Conservation (phyloP, 805 yeast species). For the Cyberlindnera lachancei region DNA sequence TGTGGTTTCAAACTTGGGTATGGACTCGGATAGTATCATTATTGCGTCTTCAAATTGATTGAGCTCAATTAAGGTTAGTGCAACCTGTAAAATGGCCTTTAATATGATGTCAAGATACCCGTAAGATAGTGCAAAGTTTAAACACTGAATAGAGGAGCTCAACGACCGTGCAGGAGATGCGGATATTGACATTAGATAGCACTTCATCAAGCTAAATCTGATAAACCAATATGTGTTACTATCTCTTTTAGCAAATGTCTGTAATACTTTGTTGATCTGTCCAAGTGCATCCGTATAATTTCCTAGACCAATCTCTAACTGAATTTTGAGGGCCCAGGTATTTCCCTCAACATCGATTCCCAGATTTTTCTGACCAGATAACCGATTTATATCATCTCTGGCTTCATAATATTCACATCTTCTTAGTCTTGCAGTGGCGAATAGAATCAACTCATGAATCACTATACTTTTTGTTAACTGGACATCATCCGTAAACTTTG, state of each 20-base stretch:
- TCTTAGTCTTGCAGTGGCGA: conserved; percentile 26
- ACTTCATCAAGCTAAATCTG: conserved; percentile 39
- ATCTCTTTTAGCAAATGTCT: conserved; percentile 10
- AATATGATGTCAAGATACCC: conserved; percentile 38
- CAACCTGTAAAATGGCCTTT: conserved; percentile 40
- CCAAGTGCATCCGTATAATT: conserved; percentile 17
- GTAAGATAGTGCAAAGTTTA: conserved; percentile 38
- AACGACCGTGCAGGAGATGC: conserved; percentile 43
- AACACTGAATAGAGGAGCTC: conserved; percentile 40
- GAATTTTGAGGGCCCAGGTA: conserved; percentile 18
- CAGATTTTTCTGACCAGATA: conserved; percentile 17
- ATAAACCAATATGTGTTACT: conserved; percentile 37
- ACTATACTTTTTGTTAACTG: conserved; percentile 33
- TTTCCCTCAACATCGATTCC: conserved; percentile 26
- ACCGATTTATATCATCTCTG: conserved; percentile 15
- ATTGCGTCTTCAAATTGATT: conserved; percentile 38
- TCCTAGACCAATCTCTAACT: conserved; percentile 17
- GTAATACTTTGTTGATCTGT: conserved; percentile 12
- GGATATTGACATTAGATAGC: conserved; percentile 33
- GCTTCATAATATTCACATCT: conserved; percentile 21
- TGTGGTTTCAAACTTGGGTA: conserved; percentile 38
- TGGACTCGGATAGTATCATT: conserved; percentile 29
- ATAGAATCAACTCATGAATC: conserved; percentile 32
- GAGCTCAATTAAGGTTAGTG: conserved; percentile 35
- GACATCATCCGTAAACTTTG: conserved; percentile 10